Evolutionary conservation across 176 grass and related monocot genomes (phyloP).

Genomic region (Aegilops tauschii): DNA sequence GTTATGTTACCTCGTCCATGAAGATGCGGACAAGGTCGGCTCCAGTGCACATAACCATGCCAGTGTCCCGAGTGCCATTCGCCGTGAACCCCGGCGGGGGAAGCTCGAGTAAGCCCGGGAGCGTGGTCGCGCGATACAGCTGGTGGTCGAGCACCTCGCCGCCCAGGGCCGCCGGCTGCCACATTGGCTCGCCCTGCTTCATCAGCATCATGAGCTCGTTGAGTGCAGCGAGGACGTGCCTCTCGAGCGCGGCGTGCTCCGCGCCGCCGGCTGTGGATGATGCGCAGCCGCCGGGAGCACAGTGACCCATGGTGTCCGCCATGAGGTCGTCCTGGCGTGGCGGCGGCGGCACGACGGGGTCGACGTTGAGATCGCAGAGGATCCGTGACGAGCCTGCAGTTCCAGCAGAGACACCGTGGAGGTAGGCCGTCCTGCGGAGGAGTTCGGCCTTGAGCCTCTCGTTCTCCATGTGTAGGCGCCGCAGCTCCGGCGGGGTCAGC

Average conservation of each 20-base stretch:
- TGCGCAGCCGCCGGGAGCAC: not conserved
- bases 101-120: not conserved
- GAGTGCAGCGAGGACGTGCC: not conserved
- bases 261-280: not conserved
- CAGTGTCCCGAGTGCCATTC: not conserved
- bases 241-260: not conserved
- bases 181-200: not conserved
- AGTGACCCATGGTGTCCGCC: not conserved
- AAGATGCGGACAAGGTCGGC: not conserved
- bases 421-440: accelerated
- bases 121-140: not conserved
- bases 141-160: not conserved
- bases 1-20: not conserved
- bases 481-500: not conserved
- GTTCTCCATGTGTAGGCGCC: conserved; percentile 4
- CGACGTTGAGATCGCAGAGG: not conserved
- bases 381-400: not conserved
- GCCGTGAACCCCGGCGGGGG: not conserved
- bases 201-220: not conserved
- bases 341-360: not conserved
- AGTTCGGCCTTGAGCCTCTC: not conserved
- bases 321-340: not conserved
- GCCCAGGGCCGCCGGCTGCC: not conserved
- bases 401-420: not conserved
- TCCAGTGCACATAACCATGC: not conserved